Evolutionary conservation across 805 yeast species (phyloP).

Genomic region (Candida oleophila): DNA sequence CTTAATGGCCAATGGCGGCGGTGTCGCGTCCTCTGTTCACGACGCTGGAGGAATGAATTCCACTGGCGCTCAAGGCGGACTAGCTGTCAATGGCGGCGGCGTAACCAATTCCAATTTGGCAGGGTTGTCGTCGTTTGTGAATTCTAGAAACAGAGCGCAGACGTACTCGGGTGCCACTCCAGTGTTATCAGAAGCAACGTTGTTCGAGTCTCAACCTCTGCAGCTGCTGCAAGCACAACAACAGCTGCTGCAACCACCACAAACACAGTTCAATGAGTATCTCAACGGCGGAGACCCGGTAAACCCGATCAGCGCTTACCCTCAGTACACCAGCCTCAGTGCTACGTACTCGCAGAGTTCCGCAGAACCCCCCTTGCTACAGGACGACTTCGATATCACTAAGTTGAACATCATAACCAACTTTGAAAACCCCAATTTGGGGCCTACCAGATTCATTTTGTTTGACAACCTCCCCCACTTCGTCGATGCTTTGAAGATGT

Average conservation of each 20-base stretch:
- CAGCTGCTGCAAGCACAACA: no score
- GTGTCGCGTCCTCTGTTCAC: not conserved
- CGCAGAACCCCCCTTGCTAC: conserved; percentile 23
- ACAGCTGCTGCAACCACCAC: conserved; percentile 11
- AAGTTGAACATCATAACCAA: conserved; percentile 65
- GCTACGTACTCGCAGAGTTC: not conserved
- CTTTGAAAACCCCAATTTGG: conserved; percentile 64
- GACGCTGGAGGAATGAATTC: not conserved
- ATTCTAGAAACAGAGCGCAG: conserved; percentile 35
- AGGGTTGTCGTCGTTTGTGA: not conserved
- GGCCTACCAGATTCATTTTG: conserved; percentile 76
- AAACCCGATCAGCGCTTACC: not conserved
- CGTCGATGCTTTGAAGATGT: conserved; percentile 47
- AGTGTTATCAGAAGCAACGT: conserved; percentile 15
- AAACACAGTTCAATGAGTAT: conserved; percentile 12
- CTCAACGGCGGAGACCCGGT: conserved; percentile 4
- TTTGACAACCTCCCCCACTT: conserved; percentile 81
- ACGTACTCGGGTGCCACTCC: conserved; percentile 40
- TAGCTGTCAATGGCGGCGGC: not conserved
- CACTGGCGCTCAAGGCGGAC: not conserved
- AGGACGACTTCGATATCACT: conserved; percentile 62
- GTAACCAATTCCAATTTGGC: not conserved
- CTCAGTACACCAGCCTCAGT: not conserved
- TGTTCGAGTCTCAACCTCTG: conserved; percentile 3
- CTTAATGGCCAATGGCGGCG: conserved; percentile 22